Evolutionary conservation across 2,329 filamentous ascomycete genomes (phyloP), one percentile per base, ranked within the genome.

Genomic region (Aspergillus vadensis): DNA sequence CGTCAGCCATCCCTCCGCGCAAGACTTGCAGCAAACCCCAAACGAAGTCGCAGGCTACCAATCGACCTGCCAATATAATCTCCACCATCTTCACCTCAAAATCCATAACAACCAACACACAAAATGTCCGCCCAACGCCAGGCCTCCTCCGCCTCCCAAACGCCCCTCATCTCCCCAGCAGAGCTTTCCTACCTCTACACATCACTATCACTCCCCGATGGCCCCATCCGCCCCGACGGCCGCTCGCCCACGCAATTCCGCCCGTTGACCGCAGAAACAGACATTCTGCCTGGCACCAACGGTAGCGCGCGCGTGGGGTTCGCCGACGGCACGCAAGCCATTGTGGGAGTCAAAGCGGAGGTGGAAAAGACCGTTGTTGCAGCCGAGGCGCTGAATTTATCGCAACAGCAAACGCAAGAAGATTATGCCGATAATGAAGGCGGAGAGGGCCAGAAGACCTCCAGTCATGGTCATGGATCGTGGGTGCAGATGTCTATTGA

Each of bases 101-200:
- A 15, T n/a, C 12, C 30, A 32, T 21, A 15, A 30, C 9, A 30
- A 30, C 27, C 10, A n/a, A 2, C 14, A 4, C 10, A 23, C 51
- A 30, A 54, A 65, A 90, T 91, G 86, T 82, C 89, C 43, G 85
- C 86, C 65, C 67, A 82, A 70, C 86, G 87, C 71, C 86, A 87
- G 78, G 86, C 87, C 71, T 74, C 74, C 19, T 77, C 76, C 30
- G 75, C 77, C 59, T 75, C 76, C 2, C 76, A 79, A 65, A 74
- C 74, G 55, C 77, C 85, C 48, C 88, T 92, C 69, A 89, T 98
- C 77, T 97, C 93, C 57, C 94, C 95, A 51, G 92, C 95, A 72
- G 95, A 99, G 81, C 91, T 99, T 71, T 92, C 93, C 69, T 99
- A 97, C 81, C 87, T 98, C 55, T 92, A 96, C 83, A 87, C 86